Evolutionary conservation across 768 basidiomycete species (phyloP), one percentile per base, ranked within the genome.

Genomic region (Lactarius tabidus): DNA sequence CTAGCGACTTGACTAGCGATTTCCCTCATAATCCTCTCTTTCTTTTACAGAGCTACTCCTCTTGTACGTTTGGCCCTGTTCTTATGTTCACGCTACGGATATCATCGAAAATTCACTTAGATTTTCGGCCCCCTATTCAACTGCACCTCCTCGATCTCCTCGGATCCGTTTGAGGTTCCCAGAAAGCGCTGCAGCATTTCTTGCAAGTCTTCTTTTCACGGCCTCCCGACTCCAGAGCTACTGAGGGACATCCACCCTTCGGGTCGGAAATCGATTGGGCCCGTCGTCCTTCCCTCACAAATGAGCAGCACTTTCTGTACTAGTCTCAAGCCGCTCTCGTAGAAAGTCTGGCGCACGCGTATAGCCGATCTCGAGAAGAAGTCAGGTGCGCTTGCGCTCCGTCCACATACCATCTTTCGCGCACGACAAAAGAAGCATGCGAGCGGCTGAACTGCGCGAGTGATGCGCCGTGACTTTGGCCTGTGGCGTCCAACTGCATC

Each of bases 261-360:
- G 78, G 74, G 62, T 72, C 70, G 39, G 76, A 75, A 52, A 73
- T 73, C 56, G 73, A 73, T 53, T 70, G 70, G 48, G 66, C 63
- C 29, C 56, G 69, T 10, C 62, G 60, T 2, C 57, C 69, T 15
- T 72, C 72, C 68, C 64, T 69, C 14, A 66, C 64, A 41, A 85
- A 85, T 73, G 90, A 93, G 75, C 90, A 91, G 71, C 85, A 91
- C 81, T 93, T 93, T 85, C 82, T 91, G 75, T 85, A 87, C 77
- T 89, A 89, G 73, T 90, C 88, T 64, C 91, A 94, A 79, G 85
- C 89, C 66, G 83, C 91, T 60, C 86, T 94, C 68, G 81, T 93
- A 90, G 89, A 0, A n/a, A n/a, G n/a, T n/a, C n/a, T 96, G 94
- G 93, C 82, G 90, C 66, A 81, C 76, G 38, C 82, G 95, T 29